Base-by-base conservation (phyloP, 1,284 basidiomycete species). In the Apiotrichum montevideense region DNA sequence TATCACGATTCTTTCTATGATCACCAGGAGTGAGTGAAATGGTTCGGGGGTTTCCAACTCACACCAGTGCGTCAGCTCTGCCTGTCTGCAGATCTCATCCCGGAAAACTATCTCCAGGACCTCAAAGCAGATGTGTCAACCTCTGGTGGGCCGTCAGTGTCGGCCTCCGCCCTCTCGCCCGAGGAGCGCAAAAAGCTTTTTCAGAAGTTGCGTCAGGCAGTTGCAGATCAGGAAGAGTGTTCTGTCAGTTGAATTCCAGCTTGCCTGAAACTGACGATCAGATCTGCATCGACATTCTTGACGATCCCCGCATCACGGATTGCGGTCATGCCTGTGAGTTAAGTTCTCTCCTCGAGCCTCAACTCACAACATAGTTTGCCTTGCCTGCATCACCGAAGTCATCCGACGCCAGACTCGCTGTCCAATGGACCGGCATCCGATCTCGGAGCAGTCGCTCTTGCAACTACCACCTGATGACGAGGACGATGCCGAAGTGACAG, bases 151-250 rank as follows among this genome's bases (percentile, higher is more conserved):
- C 47, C 84, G 78, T 70, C 69, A 68, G 15, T 68, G 29, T 40
- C 62, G 1, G 56, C 66, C 1, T 49, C 56, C 0, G 55, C 60
- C 1, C 58, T 78, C 2, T 54, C 62, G 0, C 52, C 57, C 7
- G 74, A 74, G 35, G 66, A 76, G 50, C 64, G 59, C 40, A 53
- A 61, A 5, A 80, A 80, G 29, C 75, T 93, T n/a, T 84, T 89
- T 66, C 74, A 70, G 11, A 73, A 83, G 39, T 81, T 94, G 32
- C 80, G 82, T 10, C 82, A 84, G 62, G 83, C 82, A 0, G 83
- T 92, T 29, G 87, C 89, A 65, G 88, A 92, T 62, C 85, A 81
- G 55, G 88, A 90, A 74, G 90, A 93, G 70, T 93, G 90, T 48
- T 66, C 75, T 0, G 73, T 74, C 44, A 59, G 70, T 54, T 11